Conservation (phyloP, 2,329 filamentous ascomycete genomes). For the Mollisiaceae sp. region DNA sequence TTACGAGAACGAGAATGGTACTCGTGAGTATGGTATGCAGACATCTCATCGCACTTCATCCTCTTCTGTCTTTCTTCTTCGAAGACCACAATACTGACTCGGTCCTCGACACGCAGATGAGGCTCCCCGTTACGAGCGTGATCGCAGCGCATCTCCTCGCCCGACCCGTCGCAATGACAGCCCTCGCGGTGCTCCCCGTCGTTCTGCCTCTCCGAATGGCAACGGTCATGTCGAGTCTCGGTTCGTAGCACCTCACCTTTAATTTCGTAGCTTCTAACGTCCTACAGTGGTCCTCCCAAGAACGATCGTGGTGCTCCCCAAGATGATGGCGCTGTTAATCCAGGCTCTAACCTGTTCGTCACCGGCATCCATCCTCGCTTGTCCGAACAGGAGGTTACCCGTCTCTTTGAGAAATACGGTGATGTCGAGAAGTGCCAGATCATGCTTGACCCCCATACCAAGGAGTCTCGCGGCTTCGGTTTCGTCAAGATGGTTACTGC, state of each 20-base stretch:
- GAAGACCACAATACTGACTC: constrained; percentile 30
- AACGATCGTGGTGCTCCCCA: constrained; percentile 54
- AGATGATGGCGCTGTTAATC: constrained; percentile 84
- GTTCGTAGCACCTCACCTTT: constrained; percentile 43
- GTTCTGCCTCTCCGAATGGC: constrained; percentile 65
- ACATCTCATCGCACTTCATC: neutral
- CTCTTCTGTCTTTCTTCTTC: neutral
- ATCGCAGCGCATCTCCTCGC: constrained; percentile 69
- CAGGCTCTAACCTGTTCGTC: constrained; percentile 97
- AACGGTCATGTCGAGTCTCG: constrained; percentile 53
- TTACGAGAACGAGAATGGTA: constrained; percentile 70
- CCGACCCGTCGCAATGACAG: constrained; percentile 60
- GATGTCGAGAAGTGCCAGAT: constrained; percentile 99
- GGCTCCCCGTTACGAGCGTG: constrained; percentile 68
- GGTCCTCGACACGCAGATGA: constrained; percentile 55
- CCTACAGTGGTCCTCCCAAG: constrained; percentile 54
- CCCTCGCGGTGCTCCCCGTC: constrained; percentile 58
- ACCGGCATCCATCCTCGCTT: constrained; percentile 96
- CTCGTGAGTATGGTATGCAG: constrained; percentile 66
- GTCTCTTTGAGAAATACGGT: constrained; percentile 98
- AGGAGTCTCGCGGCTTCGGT: constrained; percentile 97
- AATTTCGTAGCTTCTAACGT: constrained; percentile 16
- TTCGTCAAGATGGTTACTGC: constrained; percentile 99
- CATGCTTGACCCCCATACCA: constrained; percentile 98
- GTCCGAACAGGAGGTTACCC: constrained; percentile 86